These are phyloP conservation scores for Oryza punctata DNA, from an alignment of 176 grass and related monocot species.

Conservation along the genomic window DNA sequence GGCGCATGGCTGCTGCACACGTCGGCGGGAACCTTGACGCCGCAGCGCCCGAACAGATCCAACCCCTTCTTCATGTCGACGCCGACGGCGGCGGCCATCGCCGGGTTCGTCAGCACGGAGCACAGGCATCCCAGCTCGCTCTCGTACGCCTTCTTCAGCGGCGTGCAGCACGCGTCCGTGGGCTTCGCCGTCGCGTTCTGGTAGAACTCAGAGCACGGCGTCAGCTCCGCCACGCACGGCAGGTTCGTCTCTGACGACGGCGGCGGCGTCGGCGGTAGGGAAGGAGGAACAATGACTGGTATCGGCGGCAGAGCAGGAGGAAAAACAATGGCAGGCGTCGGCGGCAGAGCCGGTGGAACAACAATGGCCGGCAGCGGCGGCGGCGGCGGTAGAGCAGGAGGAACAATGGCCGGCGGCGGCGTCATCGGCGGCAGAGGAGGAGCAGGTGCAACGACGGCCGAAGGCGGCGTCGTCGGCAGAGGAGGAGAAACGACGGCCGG, in stretches of 20 bases:
- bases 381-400: too few species aligned
- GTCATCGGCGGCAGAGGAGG: too few species aligned
- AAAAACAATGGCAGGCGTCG: too few species aligned
- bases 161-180: constrained; percentile 10
- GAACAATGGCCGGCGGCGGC: too few species aligned
- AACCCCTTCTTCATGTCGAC: neutral
- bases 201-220: constrained; percentile 18
- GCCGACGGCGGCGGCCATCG: constrained; percentile 4
- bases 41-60: constrained; percentile 13
- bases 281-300: neutral
- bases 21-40: constrained; percentile 21
- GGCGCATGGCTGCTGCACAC: constrained; percentile 1
- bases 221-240: constrained; percentile 31
- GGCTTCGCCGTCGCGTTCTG: neutral
- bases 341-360: too few species aligned
- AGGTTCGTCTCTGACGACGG: neutral
- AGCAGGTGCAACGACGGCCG: too few species aligned
- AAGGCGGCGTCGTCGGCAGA: neutral
- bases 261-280: neutral
- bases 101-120: constrained; percentile 24
- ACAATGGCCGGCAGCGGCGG: too few species aligned
- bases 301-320: too few species aligned
- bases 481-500: too few species aligned
- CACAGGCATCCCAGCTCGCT: constrained; percentile 24
- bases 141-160: constrained; percentile 21